Base-by-base conservation (phyloP, 495 filamentous ascomycete species). In the Aspergillus egyptiacus region DNA sequence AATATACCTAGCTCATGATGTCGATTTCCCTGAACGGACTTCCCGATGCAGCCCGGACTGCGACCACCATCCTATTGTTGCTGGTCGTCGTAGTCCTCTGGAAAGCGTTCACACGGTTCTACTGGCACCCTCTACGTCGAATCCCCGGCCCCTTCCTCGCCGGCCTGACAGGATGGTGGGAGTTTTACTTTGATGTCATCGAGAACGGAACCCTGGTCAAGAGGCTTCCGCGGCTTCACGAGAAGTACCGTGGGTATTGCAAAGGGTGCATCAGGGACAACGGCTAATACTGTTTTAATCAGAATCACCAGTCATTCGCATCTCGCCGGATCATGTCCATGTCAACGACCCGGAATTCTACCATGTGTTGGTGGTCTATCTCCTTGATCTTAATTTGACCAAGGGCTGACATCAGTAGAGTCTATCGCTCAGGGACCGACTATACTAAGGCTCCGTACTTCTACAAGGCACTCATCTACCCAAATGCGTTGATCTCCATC, bases 101-200 rank as follows among this genome's bases (percentile, higher is more conserved):
- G n/a, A n/a, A n/a, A n/a, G n/a, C n/a, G n/a, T n/a, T n/a, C n/a
- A n/a, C n/a, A n/a, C n/a, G n/a, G n/a, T n/a, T n/a, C n/a, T 27
- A 27, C 8, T 27, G 24, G 24, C 24, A 27, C 24, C 44, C 44
- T 14, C 44, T 47, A 6, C 19, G 22, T 0, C 24, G 15, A 11
- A 37, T 48, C 23, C 46, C 46, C 22, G 46, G 46, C 10, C 33
- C 35, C 2, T 11, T 9, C n/a, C 28, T 48, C 1, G 46, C 46
- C 8, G 46, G 30, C 1, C 24, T 48, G 23, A 48, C 46, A 2
- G 14, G n/a, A 6, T 48, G 46, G 46, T 48, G 27, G 15, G 46
- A 48, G 33, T 48, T 48, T 14, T 48, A 48, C 22, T 48, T 23
- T 27, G 46, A 48, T 48, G 46, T 48, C 14, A 13, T 48, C 15